Evolutionary conservation across 805 yeast species (phyloP), one percentile per base, ranked within the genome.

Genomic region (Pichia eremophila): DNA sequence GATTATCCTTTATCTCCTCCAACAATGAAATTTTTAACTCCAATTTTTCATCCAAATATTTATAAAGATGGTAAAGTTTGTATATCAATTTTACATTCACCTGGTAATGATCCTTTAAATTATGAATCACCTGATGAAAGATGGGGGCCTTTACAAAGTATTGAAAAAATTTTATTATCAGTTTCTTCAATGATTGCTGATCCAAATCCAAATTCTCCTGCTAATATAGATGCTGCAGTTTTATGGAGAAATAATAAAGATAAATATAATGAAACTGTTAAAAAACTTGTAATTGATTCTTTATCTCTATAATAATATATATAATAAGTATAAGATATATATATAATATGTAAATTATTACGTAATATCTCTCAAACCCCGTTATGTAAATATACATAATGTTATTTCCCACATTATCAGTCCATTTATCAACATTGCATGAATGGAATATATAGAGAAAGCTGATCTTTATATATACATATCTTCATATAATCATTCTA

Each of bases 111-210:
- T 65, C 98, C 99, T 19, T 79, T 89, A 63, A 89, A 84, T 74
- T 93, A 93, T 67, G 99, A 93, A 65, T 68, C 86, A 31, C 95
- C 98, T 0, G 95, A 90, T 57, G 99, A 93, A 67, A 72, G 99
- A 54, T 93, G 99, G 99, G 85, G 95, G 8, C 99, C 99, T 0
- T 90, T 93, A 31, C 99, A 93, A 64, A 85, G 95, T 61, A 90
- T 93, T n/a, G 99, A 93, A 67, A 93, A 93, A 74, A 93, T 93
- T 51, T 70, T 93, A 51, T 68, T 93, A 50, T 84, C 95, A 64
- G 98, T 93, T 22, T 79, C 90, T 75, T 85, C 95, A 59, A 90
- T 93, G 97, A 73, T 93, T 51, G 95, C 97, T 27, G 96, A 93
- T 65, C 98, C 99, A 3, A 93, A 93, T 61, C 83, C 86, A 32